Base-by-base conservation (phyloP, 805 yeast genomes). In the Zygosaccharomyces bailii region DNA sequence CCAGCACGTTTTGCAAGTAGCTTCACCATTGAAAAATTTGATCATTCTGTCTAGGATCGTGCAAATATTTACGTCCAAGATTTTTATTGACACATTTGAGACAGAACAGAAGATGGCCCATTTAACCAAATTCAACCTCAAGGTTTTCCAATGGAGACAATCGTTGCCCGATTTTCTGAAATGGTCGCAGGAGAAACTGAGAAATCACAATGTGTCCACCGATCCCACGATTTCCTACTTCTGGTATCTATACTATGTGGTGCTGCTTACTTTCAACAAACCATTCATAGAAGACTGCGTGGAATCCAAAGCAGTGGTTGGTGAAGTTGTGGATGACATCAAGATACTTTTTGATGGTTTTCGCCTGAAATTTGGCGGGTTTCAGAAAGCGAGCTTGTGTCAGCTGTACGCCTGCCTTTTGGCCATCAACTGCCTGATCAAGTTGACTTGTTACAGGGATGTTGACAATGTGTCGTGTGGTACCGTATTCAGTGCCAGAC, bases 221-320 rank as follows among this genome's bases (percentile, higher is more conserved):
- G 79, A 78, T 51, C 83, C 84, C 0, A 77, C 80, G 0, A 65
- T 71, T 16, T 69, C 78, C 34, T 69, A 75, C 38, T 73, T 79
- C 36, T 67, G 78, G 54, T 78, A 76, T 53, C 78, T 76, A 53
- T 80, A 80, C 57, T 80, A 80, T 54, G 72, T 80, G 35, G 72
- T 78, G 1, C 60, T 75, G 13, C 63, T 80, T n/a, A 79, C 84
- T 45, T 69, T 80, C 42, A 80, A 80, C 54, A 67, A 81, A 33
- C 84, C 84, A 2, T 79, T 80, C 52, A 71, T 79, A 32, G 80
- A 76, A 29, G 68, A 65, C 24, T 54, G 59, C 29, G 55, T 48
- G 7, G 63, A 55, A 35, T 55, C 66, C 2, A 52, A 54, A 36
- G 42, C 36, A 5, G 62, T 65, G 7, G 60, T 64, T 0, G 41